A percentile compares a stretch with the other conserved stretches of the same genome.
Conservation (phyloP, 352 stramenopile genomes). For the Phytophthora ramorum region DNA sequence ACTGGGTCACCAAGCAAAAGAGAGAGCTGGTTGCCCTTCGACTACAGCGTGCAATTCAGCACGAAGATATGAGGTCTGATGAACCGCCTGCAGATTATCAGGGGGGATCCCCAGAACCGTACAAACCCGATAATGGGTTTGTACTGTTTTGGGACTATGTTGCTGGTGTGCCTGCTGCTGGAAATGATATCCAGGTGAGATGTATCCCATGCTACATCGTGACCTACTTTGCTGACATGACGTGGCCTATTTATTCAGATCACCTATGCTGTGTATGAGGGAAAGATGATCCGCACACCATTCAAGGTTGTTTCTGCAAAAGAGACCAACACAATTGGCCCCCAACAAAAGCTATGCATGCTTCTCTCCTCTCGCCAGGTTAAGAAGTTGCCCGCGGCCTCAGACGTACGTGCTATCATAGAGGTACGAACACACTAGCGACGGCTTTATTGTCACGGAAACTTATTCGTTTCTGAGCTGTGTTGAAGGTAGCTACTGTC, state of each 20-base stretch:
- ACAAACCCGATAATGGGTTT: slow-evolving; percentile 49
- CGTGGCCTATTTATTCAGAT: slow-evolving; percentile 31
- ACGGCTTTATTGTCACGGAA: background rate
- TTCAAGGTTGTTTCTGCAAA: slow-evolving; percentile 50
- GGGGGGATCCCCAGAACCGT: slow-evolving; percentile 5
- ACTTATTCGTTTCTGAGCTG: slow-evolving; percentile 2
- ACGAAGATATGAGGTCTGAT: slow-evolving; percentile 15
- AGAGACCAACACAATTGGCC: slow-evolving; percentile 34
- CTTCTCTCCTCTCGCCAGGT: slow-evolving; percentile 42
- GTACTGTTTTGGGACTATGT: slow-evolving; percentile 59
- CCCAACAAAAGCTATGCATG: slow-evolving; percentile 37
- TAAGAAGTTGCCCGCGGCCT: slow-evolving; percentile 36
- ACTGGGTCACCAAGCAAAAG: slow-evolving; percentile 64
- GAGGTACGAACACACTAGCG: slow-evolving; percentile 37
- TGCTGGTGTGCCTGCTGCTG: slow-evolving; percentile 29
- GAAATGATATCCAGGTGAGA: slow-evolving; percentile 44
- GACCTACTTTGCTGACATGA: slow-evolving; percentile 1
- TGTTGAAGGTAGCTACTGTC: slow-evolving; percentile 34
- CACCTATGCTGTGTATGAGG: slow-evolving; percentile 60
- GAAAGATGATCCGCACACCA: slow-evolving; percentile 39
- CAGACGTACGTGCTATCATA: slow-evolving; percentile 42
- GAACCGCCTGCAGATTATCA: slow-evolving; percentile 3
- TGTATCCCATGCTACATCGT: background rate
- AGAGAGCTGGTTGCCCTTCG: slow-evolving; percentile 50
- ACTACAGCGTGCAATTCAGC: slow-evolving; percentile 48